A percentile compares a stretch with the other conserved stretches of the same genome.
phyloP scores from a whole-genome alignment of 176 grass and related monocot genomes.

The Carex myosuroides region DNA sequence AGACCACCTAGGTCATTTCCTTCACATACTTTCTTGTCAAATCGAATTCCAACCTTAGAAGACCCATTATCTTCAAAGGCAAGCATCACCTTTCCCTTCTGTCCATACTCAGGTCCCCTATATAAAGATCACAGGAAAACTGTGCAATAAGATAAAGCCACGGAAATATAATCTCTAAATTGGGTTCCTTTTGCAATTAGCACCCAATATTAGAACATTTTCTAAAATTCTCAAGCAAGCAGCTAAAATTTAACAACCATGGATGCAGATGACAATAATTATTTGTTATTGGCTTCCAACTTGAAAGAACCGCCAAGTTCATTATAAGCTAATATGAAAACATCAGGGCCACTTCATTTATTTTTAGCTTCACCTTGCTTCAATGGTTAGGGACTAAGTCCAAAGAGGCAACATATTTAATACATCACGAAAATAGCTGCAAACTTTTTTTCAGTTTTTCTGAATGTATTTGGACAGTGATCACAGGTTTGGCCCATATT shows the following conservation, averaged over 20 bases:
- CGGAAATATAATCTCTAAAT: not conserved
- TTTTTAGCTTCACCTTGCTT: not conserved
- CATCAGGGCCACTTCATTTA: not conserved
- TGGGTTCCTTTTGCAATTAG: not conserved
- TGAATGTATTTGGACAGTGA: not conserved
- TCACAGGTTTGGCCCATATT: not conserved
- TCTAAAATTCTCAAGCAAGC: not conserved
- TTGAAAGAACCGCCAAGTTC: conserved; percentile 1
- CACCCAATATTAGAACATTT: not conserved
- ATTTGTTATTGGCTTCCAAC: not conserved
- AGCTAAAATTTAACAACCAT: not conserved
- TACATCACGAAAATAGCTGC: not conserved
- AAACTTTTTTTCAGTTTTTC: not conserved
- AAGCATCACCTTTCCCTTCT: conserved; percentile 75
- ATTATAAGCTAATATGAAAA: not conserved
- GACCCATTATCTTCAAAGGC: conserved; percentile 85
- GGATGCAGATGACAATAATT: not conserved
- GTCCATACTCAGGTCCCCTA: conserved; percentile 84
- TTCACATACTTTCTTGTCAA: conserved; percentile 68
- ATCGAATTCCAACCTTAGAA: conserved; percentile 92
- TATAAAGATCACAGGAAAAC: conserved; percentile 10
- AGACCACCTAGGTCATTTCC: conserved; percentile 91
- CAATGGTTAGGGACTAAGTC: not conserved
- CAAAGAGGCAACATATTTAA: not conserved
- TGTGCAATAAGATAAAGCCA: conserved; percentile 13